Conservation (phyloP, 2,329 filamentous ascomycete genomes). For the Colletotrichum spaethianum region DNA sequence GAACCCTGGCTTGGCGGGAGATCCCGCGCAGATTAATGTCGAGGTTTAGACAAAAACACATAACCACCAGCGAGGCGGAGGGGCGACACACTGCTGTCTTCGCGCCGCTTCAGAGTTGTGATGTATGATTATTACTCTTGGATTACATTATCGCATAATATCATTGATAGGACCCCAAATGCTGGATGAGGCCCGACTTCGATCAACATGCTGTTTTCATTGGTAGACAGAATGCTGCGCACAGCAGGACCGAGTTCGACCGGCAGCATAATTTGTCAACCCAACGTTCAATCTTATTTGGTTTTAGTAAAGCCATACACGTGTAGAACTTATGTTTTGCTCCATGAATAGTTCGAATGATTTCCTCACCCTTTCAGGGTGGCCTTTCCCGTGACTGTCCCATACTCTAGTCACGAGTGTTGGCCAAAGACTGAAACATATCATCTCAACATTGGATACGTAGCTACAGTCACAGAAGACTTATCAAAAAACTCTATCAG, state of each 20-base stretch:
- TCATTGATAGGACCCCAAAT: slow-evolving; percentile 43
- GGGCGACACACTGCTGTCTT: slow-evolving; percentile 61
- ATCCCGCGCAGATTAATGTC: slow-evolving; percentile 45
- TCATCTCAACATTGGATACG: too few relatives aligned
- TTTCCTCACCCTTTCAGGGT: too few relatives aligned
- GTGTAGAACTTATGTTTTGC: too few relatives aligned
- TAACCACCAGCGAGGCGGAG: slow-evolving; percentile 58
- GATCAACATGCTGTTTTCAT: slow-evolving; percentile 38
- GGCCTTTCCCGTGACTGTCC: too few relatives aligned
- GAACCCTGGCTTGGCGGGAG: slow-evolving; percentile 9
- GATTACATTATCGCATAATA: slow-evolving; percentile 51
- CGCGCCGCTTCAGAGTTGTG: slow-evolving; percentile 64
- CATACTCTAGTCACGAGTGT: too few relatives aligned
- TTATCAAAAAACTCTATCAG: too few relatives aligned
- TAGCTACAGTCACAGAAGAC: too few relatives aligned
- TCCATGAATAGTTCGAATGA: too few relatives aligned
- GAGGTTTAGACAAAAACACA: slow-evolving; percentile 51
- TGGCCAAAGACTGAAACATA: too few relatives aligned
- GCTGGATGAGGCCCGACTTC: slow-evolving; percentile 46
- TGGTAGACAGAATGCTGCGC: slow-evolving; percentile 40
- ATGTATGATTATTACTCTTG: slow-evolving; percentile 51
- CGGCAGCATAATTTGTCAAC: slow-evolving; percentile 58
- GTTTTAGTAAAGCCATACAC: too few relatives aligned
- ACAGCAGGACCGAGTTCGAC: slow-evolving; percentile 60
- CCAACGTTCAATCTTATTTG: slow-evolving; percentile 56